Evolutionary conservation across 176 grass and related monocot genomes (phyloP).

Genomic region (Paspalum vaginatum): DNA sequence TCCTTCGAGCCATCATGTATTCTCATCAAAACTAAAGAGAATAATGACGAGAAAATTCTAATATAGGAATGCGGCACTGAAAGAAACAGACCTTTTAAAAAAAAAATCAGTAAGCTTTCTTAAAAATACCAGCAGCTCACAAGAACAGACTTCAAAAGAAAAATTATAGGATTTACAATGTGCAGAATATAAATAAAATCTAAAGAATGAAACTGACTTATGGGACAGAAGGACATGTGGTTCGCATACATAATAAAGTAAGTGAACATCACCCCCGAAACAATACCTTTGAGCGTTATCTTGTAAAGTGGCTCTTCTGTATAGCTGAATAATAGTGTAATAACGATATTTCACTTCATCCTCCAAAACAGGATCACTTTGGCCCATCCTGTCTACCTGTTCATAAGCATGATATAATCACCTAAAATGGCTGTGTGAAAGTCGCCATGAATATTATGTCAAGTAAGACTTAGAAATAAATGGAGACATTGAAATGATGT

Average conservation of each 20-base stretch:
- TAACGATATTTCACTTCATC: conserved; percentile 98
- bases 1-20: conserved; percentile 10
- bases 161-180: conserved; percentile 8
- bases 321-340: conserved; percentile 93
- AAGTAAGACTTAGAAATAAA: not conserved
- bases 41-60: not conserved
- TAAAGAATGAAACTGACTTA: conserved; percentile 5
- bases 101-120: not conserved
- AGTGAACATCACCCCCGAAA: not conserved
- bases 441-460: not conserved
- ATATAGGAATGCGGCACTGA: not conserved
- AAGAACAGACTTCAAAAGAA: conserved; percentile 7
- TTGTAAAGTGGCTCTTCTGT: conserved; percentile 93
- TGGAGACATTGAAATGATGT: not conserved
- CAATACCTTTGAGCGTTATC: conserved; percentile 93
- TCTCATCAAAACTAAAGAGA: conserved; percentile 21
- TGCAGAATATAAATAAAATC: conserved; percentile 15
- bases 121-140: conserved; percentile 3
- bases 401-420: conserved; percentile 40
- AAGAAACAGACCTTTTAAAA: conserved; percentile 17
- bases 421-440: not conserved
- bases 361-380: conserved; percentile 86
- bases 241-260: conserved; percentile 1
- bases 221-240: not conserved
- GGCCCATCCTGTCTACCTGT: conserved; percentile 78